These are phyloP conservation scores for Krasilnikovozyma curviuscula DNA, from an alignment of 768 basidiomycete species.

Conservation along the genomic window DNA sequence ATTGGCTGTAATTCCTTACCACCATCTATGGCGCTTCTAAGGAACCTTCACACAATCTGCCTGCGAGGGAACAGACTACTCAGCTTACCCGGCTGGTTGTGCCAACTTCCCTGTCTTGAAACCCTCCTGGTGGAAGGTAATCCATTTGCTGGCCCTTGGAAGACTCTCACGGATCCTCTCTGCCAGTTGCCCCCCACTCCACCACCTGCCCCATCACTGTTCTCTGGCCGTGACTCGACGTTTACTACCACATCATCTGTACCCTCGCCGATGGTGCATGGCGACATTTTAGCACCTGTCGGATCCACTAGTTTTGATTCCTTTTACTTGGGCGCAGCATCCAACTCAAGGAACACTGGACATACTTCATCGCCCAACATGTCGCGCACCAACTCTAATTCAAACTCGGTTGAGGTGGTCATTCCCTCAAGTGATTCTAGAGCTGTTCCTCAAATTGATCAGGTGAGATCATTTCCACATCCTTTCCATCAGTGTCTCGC, in stretches of 20 bases:
- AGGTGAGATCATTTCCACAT: too few relatives aligned
- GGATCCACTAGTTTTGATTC: too few relatives aligned
- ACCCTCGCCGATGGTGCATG: too few relatives aligned
- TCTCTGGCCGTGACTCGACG: constrained; percentile 49
- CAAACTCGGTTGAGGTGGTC: too few relatives aligned
- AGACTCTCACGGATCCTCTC: constrained; percentile 67
- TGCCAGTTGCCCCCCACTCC: constrained; percentile 36
- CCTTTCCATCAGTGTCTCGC: too few relatives aligned
- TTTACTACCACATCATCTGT: constrained; percentile 29
- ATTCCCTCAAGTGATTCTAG: too few relatives aligned
- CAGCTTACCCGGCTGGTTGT: constrained; percentile 84
- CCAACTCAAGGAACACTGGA: too few relatives aligned
- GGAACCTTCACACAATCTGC: constrained; percentile 53
- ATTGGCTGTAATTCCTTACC: constrained; percentile 65
- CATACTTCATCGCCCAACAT: too few relatives aligned
- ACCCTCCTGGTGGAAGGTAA: constrained; percentile 84
- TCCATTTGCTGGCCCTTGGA: constrained; percentile 87
- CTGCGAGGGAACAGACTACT: constrained; percentile 72
- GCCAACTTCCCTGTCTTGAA: constrained; percentile 59
- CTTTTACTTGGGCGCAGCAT: too few relatives aligned
- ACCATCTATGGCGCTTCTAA: constrained; percentile 48
- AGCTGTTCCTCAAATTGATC: too few relatives aligned
- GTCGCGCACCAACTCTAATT: too few relatives aligned
- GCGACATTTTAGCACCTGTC: too few relatives aligned
- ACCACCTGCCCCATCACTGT: constrained; percentile 36